Percentiles rank a stretch among this genome's conserved stretches.
Conservation (phyloP, 495 filamentous ascomycete genomes). For the Tuber melanosporum region DNA sequence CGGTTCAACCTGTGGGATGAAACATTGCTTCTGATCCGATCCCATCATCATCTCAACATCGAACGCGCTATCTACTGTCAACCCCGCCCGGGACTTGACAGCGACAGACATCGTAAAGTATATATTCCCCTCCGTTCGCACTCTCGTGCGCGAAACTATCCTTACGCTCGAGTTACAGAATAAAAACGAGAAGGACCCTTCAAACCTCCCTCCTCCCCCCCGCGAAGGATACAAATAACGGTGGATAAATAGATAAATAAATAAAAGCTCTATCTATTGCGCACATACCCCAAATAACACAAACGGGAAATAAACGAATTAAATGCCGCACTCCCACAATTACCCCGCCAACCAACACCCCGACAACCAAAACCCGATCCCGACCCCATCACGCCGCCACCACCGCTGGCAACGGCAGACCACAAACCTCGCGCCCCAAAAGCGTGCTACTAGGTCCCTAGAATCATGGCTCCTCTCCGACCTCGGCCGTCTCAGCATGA, state of each 20-base stretch:
- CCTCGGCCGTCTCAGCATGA: constrained; percentile 25
- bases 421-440: neutral
- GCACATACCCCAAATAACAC: neutral
- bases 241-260: neutral
- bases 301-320: neutral
- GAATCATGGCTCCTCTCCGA: constrained; percentile 33
- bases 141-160: neutral
- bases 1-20: neutral
- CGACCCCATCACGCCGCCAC: neutral
- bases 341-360: neutral
- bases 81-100: neutral
- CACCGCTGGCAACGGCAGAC: neutral
- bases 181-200: neutral
- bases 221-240: neutral
- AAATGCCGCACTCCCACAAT: neutral
- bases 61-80: neutral
- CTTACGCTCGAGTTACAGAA: neutral
- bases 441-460: constrained; percentile 13
- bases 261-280: neutral
- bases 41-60: neutral
- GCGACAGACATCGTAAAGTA: neutral
- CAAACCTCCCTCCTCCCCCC: neutral
- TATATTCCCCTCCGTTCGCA: neutral
- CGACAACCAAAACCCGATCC: neutral
- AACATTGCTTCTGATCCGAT: neutral